Evolutionary conservation across 768 basidiomycete species (phyloP).

Genomic region (Sporobolomyces pararoseus): DNA sequence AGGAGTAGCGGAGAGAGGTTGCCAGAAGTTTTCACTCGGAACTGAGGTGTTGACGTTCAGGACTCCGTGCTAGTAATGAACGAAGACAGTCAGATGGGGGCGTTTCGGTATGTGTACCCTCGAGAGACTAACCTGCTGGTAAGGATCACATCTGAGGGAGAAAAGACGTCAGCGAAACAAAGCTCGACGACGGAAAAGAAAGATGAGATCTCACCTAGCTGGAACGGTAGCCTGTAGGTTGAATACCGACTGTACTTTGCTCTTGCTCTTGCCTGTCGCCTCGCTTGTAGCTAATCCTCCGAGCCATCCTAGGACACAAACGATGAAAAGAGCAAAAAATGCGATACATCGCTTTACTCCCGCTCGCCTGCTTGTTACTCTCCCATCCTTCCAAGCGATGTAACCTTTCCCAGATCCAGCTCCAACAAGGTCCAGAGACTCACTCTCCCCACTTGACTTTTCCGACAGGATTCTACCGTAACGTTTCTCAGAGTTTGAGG

Average conservation of each 20-base stretch:
- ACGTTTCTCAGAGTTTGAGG: neutral
- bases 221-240: too few species aligned
- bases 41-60: slow-evolving; percentile 28
- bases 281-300: slow-evolving; percentile 15
- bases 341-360: neutral
- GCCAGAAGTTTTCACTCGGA: slow-evolving; percentile 23
- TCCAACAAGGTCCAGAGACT: neutral
- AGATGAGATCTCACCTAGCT: too few species aligned
- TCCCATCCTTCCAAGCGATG: neutral
- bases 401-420: neutral
- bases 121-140: neutral
- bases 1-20: slow-evolving; percentile 16
- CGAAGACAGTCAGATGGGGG: too few species aligned
- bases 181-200: neutral
- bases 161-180: neutral
- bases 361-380: neutral
- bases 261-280: neutral
- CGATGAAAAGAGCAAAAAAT: neutral
- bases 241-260: neutral
- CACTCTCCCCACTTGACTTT: neutral
- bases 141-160: slow-evolving; percentile 4
- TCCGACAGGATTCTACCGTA: neutral
- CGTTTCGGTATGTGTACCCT: too few species aligned
- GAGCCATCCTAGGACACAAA: slow-evolving; percentile 9
- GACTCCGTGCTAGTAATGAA: slow-evolving; percentile 4